Evolutionary conservation across 768 basidiomycete species (phyloP), one percentile per base, ranked within the genome.

Genomic region (Favolaschia claudopus): DNA sequence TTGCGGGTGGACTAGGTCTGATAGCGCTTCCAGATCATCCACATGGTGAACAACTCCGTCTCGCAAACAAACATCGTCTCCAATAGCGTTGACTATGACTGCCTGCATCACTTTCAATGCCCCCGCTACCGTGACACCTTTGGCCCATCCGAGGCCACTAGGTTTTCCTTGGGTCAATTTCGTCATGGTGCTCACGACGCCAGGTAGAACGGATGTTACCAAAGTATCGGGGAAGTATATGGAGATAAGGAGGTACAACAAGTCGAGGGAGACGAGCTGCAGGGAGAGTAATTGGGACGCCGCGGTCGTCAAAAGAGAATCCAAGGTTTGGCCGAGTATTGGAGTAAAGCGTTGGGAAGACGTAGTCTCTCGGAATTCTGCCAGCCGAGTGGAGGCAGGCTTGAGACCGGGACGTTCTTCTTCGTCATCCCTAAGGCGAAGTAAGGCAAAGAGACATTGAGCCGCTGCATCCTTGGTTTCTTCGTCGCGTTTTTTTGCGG

Each of bases 381-480:
- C 58, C 9, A 76, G 66, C 55, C 77, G 76, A 31, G 73, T 67
- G 34, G 68, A 42, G 19, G 69, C 71, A 8, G 69, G 55, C 25
- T 68, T 57, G 13, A 62, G 54, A 40, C 71, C 70, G 9, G 56
- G 66, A 12, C 64, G 66, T 27, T 72, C 79, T 47, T 81, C 82
- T 17, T 81, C 75, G 10, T 70, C 64, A 13, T 68, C 70, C 55
- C 86, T 81, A 51, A 83, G 75, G 44, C 79, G 85, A 32, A 96
- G 71, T 2, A 98, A 78, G 3, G 84, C 76, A 45, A 81, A 71
- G 9, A 97, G 75, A 63, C 93, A 91, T 24, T 71, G 74, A 15
- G 85, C 83, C 4, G 93, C 92, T 17, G 93, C 91, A 34, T 86
- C 78, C 69, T 89, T 89, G 10, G 92, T 89, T 71, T 97, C 95